Conservation (phyloP, 139 green algal species). For the Tetradesmus lagerheimii region DNA sequence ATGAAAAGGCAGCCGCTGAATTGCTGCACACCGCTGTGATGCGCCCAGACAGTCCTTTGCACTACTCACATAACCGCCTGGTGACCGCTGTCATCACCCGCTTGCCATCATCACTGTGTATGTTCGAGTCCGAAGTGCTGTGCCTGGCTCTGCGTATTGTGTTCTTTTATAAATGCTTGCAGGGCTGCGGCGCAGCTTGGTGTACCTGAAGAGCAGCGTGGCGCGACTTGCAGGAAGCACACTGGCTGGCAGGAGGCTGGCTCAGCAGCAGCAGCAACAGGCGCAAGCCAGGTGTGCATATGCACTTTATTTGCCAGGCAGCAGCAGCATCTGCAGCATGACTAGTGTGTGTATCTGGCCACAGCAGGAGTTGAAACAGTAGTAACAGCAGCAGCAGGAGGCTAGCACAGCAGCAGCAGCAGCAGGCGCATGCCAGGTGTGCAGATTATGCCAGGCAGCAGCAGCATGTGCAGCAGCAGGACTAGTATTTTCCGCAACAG, state of each 20-base stretch:
- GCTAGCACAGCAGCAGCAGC: no score
- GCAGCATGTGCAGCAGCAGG: no score
- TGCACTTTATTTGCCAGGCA: not conserved
- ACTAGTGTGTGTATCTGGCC: not conserved
- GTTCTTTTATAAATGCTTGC: not conserved
- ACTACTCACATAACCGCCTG: no score
- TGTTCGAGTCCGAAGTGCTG: not conserved
- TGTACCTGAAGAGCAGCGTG: constrained; percentile 37
- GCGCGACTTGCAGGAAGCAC: not conserved
- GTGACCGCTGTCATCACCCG: no score
- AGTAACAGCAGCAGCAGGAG: not conserved
- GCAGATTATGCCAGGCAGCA: no score
- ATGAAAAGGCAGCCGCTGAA: not conserved
- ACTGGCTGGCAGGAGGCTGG: not conserved
- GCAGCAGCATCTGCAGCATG: not conserved
- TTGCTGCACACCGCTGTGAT: not conserved
- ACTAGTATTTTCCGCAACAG: no score
- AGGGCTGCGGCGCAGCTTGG: constrained; percentile 37
- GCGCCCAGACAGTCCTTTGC: not conserved
- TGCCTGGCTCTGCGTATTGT: not conserved
- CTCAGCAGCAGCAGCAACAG: not conserved
- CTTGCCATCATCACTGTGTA: not conserved
- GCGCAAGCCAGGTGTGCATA: not conserved
- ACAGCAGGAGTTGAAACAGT: not conserved
- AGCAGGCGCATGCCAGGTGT: not conserved